Conservation (phyloP, 352 stramenopile genomes). For the Thraustochytrium sp. region DNA sequence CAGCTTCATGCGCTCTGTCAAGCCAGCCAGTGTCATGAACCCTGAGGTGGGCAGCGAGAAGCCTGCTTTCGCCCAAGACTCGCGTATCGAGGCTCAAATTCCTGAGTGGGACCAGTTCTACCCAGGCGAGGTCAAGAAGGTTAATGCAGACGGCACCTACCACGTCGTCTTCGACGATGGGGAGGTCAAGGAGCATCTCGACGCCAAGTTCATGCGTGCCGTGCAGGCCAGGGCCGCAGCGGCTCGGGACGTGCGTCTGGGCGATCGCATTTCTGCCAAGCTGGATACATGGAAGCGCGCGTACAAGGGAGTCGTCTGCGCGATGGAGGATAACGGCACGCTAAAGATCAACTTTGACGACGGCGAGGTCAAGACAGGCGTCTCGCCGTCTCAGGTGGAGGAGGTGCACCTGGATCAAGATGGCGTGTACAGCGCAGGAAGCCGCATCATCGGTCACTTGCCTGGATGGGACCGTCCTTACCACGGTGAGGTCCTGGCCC, state of each 20-base stretch:
- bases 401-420: neutral
- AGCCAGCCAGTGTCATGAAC: neutral
- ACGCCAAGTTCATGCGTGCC: neutral
- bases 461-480: neutral
- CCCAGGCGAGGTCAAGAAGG: neutral
- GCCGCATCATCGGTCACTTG: neutral
- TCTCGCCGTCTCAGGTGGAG: neutral
- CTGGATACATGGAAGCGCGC: neutral
- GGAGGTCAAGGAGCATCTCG: constrained; percentile 5
- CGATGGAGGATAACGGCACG: neutral
- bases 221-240: neutral
- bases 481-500: neutral
- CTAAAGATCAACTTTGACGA: constrained; percentile 29
- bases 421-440: neutral
- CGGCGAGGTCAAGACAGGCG: neutral
- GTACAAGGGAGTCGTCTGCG: neutral
- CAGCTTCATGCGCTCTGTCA: neutral
- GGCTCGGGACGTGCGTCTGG: neutral
- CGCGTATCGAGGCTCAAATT: neutral
- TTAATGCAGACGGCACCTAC: neutral
- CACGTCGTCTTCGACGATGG: constrained; percentile 21
- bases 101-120: constrained; percentile 3
- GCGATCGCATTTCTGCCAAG: neutral
- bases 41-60: neutral
- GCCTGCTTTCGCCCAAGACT: too few species aligned